Percentiles rank a stretch among this genome's conserved stretches.
Evolutionary conservation across 768 basidiomycete species (phyloP).

Genomic region (Pholiota conissans): DNA sequence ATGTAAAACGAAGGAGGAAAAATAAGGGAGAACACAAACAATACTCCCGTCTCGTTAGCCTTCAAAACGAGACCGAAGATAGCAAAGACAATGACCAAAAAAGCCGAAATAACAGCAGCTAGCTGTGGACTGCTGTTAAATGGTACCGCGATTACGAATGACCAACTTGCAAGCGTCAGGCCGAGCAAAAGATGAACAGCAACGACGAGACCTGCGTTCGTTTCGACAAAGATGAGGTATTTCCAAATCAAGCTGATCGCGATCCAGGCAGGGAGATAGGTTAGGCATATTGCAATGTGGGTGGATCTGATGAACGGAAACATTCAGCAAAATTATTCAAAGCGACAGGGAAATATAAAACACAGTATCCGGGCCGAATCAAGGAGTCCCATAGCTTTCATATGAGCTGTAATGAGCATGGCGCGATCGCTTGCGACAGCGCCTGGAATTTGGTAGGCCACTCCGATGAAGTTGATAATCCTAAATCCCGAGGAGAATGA

Average conservation of each 20-base stretch:
- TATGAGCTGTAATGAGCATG: conserved; percentile 60
- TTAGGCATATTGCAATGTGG: conserved; percentile 62
- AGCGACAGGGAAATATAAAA: neutral
- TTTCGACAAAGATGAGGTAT: conserved; percentile 59
- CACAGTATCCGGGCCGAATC: conserved; percentile 57
- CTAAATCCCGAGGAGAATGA: neutral
- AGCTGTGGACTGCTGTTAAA: conserved; percentile 75
- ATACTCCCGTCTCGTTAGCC: conserved; percentile 41
- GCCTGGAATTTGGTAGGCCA: conserved; percentile 19
- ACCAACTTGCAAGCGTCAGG: conserved; percentile 66
- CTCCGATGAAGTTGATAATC: conserved; percentile 9
- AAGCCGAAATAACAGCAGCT: conserved; percentile 65
- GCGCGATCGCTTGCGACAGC: conserved; percentile 51
- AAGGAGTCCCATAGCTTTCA: conserved; percentile 78
- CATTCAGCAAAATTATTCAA: neutral
- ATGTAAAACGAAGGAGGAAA: conserved; percentile 75
- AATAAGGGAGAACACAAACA: conserved; percentile 57
- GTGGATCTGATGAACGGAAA: conserved; percentile 45
- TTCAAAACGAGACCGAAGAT: conserved; percentile 54
- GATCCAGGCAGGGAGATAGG: conserved; percentile 78
- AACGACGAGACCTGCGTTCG: conserved; percentile 60
- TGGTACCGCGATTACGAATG: conserved; percentile 66
- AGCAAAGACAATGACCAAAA: conserved; percentile 61
- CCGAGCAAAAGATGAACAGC: conserved; percentile 66
- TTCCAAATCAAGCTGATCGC: conserved; percentile 68